Evolutionary conservation across 208 protist species (phyloP), one percentile per base, ranked within the genome.

Genomic region (Phytomonas sp.): DNA sequence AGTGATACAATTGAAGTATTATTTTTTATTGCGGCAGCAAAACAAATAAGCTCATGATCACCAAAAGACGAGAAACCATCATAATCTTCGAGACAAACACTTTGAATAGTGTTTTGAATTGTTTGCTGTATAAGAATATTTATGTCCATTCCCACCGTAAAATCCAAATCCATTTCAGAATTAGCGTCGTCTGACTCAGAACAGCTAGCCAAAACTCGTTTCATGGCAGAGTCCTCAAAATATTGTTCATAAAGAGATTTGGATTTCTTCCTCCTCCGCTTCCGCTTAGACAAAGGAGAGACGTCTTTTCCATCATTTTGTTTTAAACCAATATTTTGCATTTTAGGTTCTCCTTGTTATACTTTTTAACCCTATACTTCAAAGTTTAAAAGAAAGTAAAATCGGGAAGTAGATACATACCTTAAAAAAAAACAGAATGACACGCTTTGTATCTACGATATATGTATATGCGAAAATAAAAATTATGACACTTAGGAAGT

Each of bases 101-200:
- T 92, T 60, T 88, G 89, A 8, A 91, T 71, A 36, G 89, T 74
- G 63, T 94, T 94, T 56, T 87, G 81, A 11, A 91, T 63, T 17
- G 83, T 85, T 73, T 94, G 85, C 43, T 92, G 80, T 73, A 94
- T 85, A 28, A 94, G 75, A 70, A 89, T 88, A 51, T 94, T 92
- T 29, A 92, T 85, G 26, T 92, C 83, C 85, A 92, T 92, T 7
- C 66, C 79, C 26, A 85, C 79, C 30, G 60, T 79, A 76, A 83
- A 94, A 32, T 84, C 78, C 66, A 63, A 63, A 33, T 43, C 33
- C 15, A 43, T 43, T 20, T 43, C 60, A 20, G 60, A 63, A 63
- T 83, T 81, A 8, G 68, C 75, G n/a, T 69, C 66, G 28, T 82
- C 72, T 8, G 77, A 71, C 36, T 74, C 74, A 23, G 76, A 70